Base-by-base conservation (phyloP, 768 basidiomycete species). In the Leccinellum albellum region DNA sequence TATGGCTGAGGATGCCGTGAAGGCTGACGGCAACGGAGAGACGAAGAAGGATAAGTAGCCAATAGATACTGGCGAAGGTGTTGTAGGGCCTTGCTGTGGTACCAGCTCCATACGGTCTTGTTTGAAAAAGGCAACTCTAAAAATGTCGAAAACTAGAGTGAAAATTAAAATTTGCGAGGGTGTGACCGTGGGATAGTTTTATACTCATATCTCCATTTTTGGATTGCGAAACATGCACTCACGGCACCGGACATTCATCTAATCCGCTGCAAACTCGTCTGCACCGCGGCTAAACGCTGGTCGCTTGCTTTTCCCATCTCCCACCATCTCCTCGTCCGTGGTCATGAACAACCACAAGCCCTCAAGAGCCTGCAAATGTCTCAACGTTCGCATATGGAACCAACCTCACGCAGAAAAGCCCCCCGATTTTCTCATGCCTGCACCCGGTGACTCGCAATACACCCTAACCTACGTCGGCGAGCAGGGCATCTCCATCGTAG, bases 401-500 rank as follows among this genome's bases (percentile, higher is more conserved):
- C 70, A 70, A 26, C 73, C 72, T 4, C 51, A 50, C 4, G 20
- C 56, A 23, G 58, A 51, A 37, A 61, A 74, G n/a, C 74, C 75
- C 13, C 66, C 74, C 57, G 65, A 69, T 58, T 73, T 74, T 70
- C 71, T 74, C 67, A 64, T 68, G 51, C 50, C 55, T 14, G 28
- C 55, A 37, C 26, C 35, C 40, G 54, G 45, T 49, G 70, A 76
- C 60, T 52, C 67, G 65, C 75, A 79, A 46, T 88, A 82, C 70
- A 67, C 68, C 20, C 77, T 78, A 55, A 75, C 87, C 35, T 83
- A 82, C 67, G 85, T 88, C 50, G 85, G 80, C 17, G 83, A 88
- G 54, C 79, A 85, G 48, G 88, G 88, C 40, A 80, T 91, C 54
- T 70, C 69, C 46, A 79, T 90, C 51, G 89, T 91, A 65, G 51